Evolutionary conservation across 1,139 yeast species (phyloP).

Genomic region (Pichia sp.): DNA sequence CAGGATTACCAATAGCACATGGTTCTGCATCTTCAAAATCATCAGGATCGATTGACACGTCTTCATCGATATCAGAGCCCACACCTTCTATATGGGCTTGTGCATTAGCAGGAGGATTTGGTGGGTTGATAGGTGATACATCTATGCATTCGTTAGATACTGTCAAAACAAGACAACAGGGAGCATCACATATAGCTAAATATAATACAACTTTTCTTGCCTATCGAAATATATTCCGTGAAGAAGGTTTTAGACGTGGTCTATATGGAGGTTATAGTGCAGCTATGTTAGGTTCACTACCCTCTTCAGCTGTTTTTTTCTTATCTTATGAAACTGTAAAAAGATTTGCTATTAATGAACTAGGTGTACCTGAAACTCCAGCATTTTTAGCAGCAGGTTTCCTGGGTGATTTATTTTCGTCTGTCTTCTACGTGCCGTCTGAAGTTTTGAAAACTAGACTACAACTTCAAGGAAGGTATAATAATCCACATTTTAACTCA

Average conservation of each 20-base stretch:
- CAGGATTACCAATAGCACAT: too few relatives aligned
- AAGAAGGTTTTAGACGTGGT: conserved; percentile 83
- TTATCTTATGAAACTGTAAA: conserved; percentile 83
- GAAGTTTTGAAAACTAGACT: conserved; percentile 92
- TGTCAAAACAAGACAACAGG: conserved; percentile 94
- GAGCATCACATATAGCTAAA: conserved; percentile 62
- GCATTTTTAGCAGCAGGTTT: conserved; percentile 83
- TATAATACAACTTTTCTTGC: conserved; percentile 70
- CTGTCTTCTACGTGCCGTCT: conserved; percentile 92
- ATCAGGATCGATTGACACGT: neutral
- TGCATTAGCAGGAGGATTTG: conserved; percentile 85
- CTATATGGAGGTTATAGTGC: conserved; percentile 90
- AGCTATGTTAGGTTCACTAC: conserved; percentile 85
- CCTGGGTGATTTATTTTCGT: conserved; percentile 82
- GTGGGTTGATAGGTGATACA: conserved; percentile 91
- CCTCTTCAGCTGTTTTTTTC: conserved; percentile 88
- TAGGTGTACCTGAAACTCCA: conserved; percentile 66
- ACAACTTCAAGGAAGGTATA: conserved; percentile 82
- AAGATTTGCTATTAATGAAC: conserved; percentile 56
- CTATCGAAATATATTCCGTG: conserved; percentile 58
- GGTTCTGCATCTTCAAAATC: neutral
- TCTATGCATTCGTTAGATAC: conserved; percentile 94
- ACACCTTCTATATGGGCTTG: conserved; percentile 46
- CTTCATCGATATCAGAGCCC: neutral
- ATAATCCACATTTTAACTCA: conserved; percentile 69